These are phyloP conservation scores for Hordeum marinum DNA, from an alignment of 176 grass and related monocot species.

Conservation along the genomic window DNA sequence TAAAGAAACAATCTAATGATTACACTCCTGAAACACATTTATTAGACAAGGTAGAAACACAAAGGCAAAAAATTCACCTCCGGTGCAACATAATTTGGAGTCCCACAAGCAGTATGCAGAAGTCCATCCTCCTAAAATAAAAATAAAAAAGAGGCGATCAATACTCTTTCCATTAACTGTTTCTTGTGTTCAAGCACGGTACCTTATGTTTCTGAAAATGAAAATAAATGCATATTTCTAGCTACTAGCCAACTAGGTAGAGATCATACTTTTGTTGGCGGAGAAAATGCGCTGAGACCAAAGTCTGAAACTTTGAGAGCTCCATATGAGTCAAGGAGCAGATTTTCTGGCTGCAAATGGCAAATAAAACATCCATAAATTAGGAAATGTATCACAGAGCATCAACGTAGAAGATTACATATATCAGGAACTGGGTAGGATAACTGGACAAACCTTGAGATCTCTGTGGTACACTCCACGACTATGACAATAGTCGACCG, in stretches of 20 bases:
- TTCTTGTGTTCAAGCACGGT: neutral
- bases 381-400: neutral
- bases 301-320: conserved; percentile 95
- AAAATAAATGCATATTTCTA: neutral
- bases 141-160: neutral
- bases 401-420: neutral
- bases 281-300: conserved; percentile 81
- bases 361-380: conserved; percentile 14
- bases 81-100: conserved; percentile 96
- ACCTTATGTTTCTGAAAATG: no score
- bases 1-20: conserved; percentile 31
- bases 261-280: conserved; percentile 62
- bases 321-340: conserved; percentile 83
- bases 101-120: conserved; percentile 95
- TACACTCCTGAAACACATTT: conserved; percentile 24
- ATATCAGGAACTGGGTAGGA: neutral
- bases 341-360: conserved; percentile 84
- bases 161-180: neutral
- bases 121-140: conserved; percentile 63
- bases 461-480: conserved; percentile 95
- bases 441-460: conserved; percentile 63
- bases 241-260: neutral
- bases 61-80: conserved; percentile 49
- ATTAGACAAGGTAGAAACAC: neutral
- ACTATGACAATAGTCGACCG: conserved; percentile 95